phyloP scores from a whole-genome alignment of 495 filamentous ascomycete genomes.

The Aspergillus cristatus region DNA sequence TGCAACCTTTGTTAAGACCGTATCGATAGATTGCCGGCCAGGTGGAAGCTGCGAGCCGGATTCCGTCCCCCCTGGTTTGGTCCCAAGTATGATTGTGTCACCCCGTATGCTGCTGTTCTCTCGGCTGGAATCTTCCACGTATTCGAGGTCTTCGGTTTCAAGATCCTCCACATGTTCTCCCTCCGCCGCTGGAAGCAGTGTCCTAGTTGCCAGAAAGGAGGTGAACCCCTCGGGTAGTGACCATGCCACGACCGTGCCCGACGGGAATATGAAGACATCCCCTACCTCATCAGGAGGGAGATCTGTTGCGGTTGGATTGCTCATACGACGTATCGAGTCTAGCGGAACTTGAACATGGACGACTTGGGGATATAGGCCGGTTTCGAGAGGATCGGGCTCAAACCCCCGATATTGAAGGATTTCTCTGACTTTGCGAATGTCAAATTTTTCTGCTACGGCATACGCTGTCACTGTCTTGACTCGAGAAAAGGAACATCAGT shows the following conservation, averaged over 20 bases:
- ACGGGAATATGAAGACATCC: constrained; percentile 95
- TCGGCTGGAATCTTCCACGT: constrained; percentile 61
- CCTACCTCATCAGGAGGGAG: constrained; percentile 58
- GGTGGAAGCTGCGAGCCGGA: constrained; percentile 4
- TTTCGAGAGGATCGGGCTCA: constrained; percentile 50
- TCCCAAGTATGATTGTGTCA: constrained; percentile 84
- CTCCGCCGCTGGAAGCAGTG: constrained; percentile 65
- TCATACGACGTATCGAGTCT: constrained; percentile 38
- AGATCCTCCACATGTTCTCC: constrained; percentile 56
- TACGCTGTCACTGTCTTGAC: constrained; percentile 64
- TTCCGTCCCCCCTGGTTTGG: constrained; percentile 34
- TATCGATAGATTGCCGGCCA: constrained; percentile 48
- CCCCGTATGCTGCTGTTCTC: constrained; percentile 75
- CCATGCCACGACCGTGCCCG: constrained; percentile 92
- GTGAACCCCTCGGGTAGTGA: constrained; percentile 63
- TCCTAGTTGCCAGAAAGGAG: constrained; percentile 60
- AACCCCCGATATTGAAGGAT: constrained; percentile 65
- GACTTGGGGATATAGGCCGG: constrained; percentile 56
- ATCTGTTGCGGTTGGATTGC: constrained; percentile 47
- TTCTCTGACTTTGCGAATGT: constrained; percentile 61
- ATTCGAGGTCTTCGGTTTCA: constrained; percentile 89
- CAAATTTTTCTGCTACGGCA: constrained; percentile 78
- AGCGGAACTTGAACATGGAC: constrained; percentile 53
- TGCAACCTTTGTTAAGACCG: constrained; percentile 84
- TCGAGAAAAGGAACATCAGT: constrained; percentile 15